Base-by-base conservation (phyloP, 257 asterid species). In the Nicotiana benthamiana region DNA sequence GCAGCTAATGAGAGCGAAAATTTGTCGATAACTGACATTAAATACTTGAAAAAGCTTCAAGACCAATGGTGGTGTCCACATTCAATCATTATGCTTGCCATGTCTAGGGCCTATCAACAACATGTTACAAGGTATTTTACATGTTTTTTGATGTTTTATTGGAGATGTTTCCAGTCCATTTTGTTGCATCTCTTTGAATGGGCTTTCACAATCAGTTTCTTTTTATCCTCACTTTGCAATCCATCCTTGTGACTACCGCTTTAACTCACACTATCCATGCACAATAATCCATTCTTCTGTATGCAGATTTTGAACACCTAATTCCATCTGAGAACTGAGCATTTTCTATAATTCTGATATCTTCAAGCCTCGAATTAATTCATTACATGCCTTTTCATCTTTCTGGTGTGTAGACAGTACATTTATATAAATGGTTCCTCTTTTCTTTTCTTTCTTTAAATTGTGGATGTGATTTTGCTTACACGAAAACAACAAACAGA, bases 1-100 rank as follows among this genome's bases (percentile, higher is more conserved):
- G 87, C 77, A 4, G 36, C 81, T 17, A 52, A 60, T 54, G 80
- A 30, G 76, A 83, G 81, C 52, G 28, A 67, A 74, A 66, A 36
- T 30, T 60, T 22, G 79, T 82, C 34, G 79, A 60, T 70, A 10
- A 27, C 66, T 52, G 72, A 83, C 61, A 22, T 67, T 52, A 62
- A 26, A 48, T 22, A 51, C 48, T 60, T 60, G 52, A 77, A 54
- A 30, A 59, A 43, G 40, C 70, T 24, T 60, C 7, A 11, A 22
- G 68, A 62, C 34, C 3, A 1, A 9, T 7, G 34, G 67, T 67
- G 59, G 18, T 24, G 79, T 34, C 82, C 48, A 57, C 13, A 17
- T 20, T 75, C 46, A 24, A 3, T 61, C 24, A 62, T 24, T 15
- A 48, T 61, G 34, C 6, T 59, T 16, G 1, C 22, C 16, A 11